phyloP scores from a whole-genome alignment of 495 filamentous ascomycete genomes.

The Xylaria venustula region DNA sequence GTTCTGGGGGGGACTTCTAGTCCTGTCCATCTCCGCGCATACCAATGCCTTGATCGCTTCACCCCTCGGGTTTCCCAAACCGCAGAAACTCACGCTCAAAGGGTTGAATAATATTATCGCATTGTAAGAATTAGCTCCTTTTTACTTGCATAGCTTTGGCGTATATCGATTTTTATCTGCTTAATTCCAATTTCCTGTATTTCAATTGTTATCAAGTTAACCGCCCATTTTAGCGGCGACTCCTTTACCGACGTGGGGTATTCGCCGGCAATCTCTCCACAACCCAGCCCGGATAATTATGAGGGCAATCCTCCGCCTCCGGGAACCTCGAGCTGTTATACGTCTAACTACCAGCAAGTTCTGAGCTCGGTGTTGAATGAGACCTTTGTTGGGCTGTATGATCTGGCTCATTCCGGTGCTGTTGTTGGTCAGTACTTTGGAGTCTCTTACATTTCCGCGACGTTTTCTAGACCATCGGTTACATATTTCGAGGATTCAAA shows the following conservation, averaged over 20 bases:
- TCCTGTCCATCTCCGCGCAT: neutral
- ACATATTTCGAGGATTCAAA: no score
- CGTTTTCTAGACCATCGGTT: no score
- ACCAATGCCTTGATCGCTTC: neutral
- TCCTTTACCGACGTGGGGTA: constrained; percentile 3
- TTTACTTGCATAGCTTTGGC: neutral
- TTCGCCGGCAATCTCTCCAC: neutral
- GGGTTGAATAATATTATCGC: constrained; percentile 4
- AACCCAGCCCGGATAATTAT: neutral
- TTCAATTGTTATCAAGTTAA: neutral
- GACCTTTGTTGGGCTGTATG: constrained; percentile 2
- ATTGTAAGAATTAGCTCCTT: neutral
- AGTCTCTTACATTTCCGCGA: no score
- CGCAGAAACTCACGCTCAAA: neutral
- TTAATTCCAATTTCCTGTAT: neutral
- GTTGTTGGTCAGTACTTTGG: no score
- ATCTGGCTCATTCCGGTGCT: constrained; percentile 6
- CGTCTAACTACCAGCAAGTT: constrained; percentile 1
- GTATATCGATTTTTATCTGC: neutral
- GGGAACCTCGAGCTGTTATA: constrained; percentile 3
- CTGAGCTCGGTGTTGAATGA: constrained; percentile 3
- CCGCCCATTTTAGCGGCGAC: neutral
- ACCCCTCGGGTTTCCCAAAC: neutral
- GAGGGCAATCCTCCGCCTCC: constrained; percentile 7
- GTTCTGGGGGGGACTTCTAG: neutral